Percentiles rank a stretch among this genome's conserved stretches.
phyloP scores from a whole-genome alignment of 1,284 basidiomycete species.

The Caloboletus inedulis region DNA sequence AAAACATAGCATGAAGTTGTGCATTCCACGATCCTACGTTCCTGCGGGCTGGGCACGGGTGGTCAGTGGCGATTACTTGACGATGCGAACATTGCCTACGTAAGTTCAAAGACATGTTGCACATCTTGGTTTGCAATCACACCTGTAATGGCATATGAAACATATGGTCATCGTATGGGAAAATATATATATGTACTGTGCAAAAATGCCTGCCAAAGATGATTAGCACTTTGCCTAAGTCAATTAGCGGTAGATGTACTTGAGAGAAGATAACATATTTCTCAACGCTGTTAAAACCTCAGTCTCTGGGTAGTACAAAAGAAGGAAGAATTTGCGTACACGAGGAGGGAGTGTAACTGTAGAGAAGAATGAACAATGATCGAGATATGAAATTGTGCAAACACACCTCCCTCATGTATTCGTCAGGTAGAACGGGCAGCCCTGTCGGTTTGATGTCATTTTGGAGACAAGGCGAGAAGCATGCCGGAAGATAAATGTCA shows the following conservation, averaged over 20 bases:
- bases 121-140: constrained; percentile 47
- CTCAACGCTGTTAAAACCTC: constrained; percentile 44
- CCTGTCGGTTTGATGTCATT: background rate
- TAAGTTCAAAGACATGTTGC: constrained; percentile 52
- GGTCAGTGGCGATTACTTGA: background rate
- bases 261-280: constrained; percentile 66
- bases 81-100: constrained; percentile 38
- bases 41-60: constrained; percentile 42
- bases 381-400: background rate
- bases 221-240: background rate
- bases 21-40: constrained; percentile 62
- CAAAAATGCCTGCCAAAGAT: constrained; percentile 43
- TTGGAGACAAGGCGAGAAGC: constrained; percentile 35
- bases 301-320: background rate
- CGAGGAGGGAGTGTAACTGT: constrained; percentile 54
- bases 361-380: constrained; percentile 6
- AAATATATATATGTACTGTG: constrained; percentile 40
- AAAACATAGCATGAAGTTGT: constrained; percentile 62
- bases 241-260: constrained; percentile 20
- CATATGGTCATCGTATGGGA: background rate
- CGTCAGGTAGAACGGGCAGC: constrained; percentile 18
- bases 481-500: constrained; percentile 44
- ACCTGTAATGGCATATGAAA: constrained; percentile 32
- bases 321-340: constrained; percentile 40
- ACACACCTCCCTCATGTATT: constrained; percentile 26